Percentiles rank a stretch among this genome's conserved stretches.
Evolutionary conservation across 2,329 filamentous ascomycete species (phyloP).

Genomic region (Fusarium clavum): DNA sequence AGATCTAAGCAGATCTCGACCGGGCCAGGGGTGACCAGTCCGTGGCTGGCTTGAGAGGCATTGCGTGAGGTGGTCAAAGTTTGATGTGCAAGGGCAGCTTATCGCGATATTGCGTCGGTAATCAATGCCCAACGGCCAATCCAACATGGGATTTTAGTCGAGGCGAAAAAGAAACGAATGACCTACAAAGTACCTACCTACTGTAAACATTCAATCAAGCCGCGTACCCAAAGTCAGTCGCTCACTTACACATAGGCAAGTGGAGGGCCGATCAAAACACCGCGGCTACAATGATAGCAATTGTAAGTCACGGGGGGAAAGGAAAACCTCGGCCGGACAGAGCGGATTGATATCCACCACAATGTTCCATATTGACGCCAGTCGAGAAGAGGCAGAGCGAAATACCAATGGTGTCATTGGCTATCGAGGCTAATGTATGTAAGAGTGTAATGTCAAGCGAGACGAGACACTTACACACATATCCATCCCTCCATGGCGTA

Average conservation of each 20-base stretch:
- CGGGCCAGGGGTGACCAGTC: constrained; percentile 12
- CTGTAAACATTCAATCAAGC: background rate
- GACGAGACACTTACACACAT: constrained; percentile 31
- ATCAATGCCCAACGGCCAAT: constrained; percentile 19
- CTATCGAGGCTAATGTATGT: constrained; percentile 6
- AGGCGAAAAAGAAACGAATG: constrained; percentile 2
- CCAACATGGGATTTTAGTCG: background rate
- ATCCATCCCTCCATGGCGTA: background rate
- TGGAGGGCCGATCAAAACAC: constrained; percentile 18
- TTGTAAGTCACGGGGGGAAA: constrained; percentile 9
- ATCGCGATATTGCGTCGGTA: constrained; percentile 22
- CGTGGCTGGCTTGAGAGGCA: background rate
- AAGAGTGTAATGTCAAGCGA: constrained; percentile 15
- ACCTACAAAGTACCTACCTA: background rate
- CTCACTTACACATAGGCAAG: constrained; percentile 24
- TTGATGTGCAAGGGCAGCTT: constrained; percentile 28
- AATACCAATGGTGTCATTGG: constrained; percentile 28
- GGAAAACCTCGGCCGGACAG: constrained; percentile 26
- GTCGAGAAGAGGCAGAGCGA: background rate
- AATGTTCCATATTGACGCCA: background rate
- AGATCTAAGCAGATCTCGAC: constrained; percentile 19
- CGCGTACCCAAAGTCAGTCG: background rate
- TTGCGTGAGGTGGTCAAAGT: constrained; percentile 26
- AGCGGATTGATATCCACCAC: constrained; percentile 18
- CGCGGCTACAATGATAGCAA: constrained; percentile 1